Evolutionary conservation across 2,329 filamentous ascomycete genomes (phyloP), one percentile per base, ranked within the genome.

Genomic region (Zymoseptoria ardabiliae): DNA sequence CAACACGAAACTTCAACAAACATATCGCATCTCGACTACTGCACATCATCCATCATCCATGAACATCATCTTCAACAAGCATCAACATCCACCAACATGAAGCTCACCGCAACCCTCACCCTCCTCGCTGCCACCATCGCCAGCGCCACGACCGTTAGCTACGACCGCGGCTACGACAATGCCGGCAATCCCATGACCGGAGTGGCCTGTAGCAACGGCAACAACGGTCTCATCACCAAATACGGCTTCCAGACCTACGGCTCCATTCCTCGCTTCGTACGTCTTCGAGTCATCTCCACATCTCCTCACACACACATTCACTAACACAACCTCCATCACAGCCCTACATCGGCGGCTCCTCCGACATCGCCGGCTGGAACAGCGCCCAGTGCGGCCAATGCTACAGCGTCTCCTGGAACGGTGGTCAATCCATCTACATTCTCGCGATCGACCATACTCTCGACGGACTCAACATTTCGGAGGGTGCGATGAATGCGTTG

Each of bases 131-230:
- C 65, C 48, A 50, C 45, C 22, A 48, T 53, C 21, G 54, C 61
- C 50, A 49, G 49, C 22, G 65, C 67, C 4, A 58, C 57, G 66
- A 67, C 77, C 68, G 69, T 79, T 62, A 87, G 86, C 64, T 93
- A 86, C 74, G 89, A 92, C 75, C 75, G 77, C 20, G 84, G 81
- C 70, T 94, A 90, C 76, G 89, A 92, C 70, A 76, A 86, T 63
- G 72, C 71, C 52, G 65, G 65, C 61, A 81, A 84, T 59, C 78
- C 82, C 51, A 72, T 92, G 57, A 78, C 74, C 35, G 72, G 69
- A 4, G 80, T 91, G 51, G 72, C 85, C 62, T 91, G 87, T 81
- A 87, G 84, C 30, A 84, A 90, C 69, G 87, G 87, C 57, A 53
- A 63, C 62, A 86, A 89, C 74, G 87, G 87, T 59, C 79, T 90